These are phyloP conservation scores for Hyphopichia khmerensis DNA, from an alignment of 1,139 yeast species.

Conservation along the genomic window DNA sequence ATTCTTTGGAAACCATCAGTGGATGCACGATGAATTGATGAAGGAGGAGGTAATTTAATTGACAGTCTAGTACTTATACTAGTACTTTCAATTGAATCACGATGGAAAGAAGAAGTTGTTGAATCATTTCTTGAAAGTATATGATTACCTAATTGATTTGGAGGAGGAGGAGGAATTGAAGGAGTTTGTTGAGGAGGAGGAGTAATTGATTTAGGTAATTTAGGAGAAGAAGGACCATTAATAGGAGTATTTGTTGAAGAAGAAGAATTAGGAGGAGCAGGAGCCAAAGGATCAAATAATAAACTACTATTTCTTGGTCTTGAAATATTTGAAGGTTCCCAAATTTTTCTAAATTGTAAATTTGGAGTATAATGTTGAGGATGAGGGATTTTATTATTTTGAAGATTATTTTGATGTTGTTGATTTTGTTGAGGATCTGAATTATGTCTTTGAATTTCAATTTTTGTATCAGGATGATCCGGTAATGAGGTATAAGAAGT, in stretches of 20 bases:
- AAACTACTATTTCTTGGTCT: constrained; percentile 37
- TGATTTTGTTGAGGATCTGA: background rate
- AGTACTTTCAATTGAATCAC: constrained; percentile 7
- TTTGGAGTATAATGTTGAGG: constrained; percentile 27
- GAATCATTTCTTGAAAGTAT: constrained; percentile 8
- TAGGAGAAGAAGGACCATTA: too few relatives aligned
- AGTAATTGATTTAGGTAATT: background rate
- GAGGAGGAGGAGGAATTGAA: constrained; percentile 1
- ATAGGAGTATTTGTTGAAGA: background rate
- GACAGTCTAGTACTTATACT: constrained; percentile 5
- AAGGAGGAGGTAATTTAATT: constrained; percentile 20
- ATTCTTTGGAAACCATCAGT: constrained; percentile 10
- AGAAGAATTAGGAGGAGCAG: constrained; percentile 14
- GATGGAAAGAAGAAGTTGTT: constrained; percentile 2
- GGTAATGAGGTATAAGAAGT: background rate
- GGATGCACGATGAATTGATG: constrained; percentile 11
- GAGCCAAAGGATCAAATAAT: constrained; percentile 39
- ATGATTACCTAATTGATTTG: constrained; percentile 5
- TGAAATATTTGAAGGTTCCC: constrained; percentile 22
- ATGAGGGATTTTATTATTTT: constrained; percentile 2
- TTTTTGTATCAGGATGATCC: background rate
- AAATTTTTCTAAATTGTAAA: constrained; percentile 40
- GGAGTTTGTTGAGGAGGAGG: background rate
- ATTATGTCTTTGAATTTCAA: background rate
- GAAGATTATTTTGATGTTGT: background rate